These are phyloP conservation scores for Chrysosporium keratinophilum DNA, from an alignment of 2,329 filamentous ascomycete genomes.

Conservation along the genomic window DNA sequence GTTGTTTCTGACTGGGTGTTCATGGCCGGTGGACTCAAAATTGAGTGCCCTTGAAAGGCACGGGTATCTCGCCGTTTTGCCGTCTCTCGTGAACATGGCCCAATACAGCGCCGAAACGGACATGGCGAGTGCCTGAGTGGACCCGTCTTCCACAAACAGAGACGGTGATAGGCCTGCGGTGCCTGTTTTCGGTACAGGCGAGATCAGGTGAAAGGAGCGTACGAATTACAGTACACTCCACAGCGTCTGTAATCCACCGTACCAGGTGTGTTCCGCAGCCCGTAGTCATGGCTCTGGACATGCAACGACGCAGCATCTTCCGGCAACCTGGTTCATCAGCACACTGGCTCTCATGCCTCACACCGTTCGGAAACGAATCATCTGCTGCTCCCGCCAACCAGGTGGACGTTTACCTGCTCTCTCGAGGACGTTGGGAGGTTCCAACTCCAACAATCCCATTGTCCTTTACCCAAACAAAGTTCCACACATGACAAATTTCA, in stretches of 20 bases:
- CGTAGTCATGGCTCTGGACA: background rate
- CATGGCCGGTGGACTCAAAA: conserved; percentile 1
- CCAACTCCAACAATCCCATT: background rate
- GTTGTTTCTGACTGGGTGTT: background rate
- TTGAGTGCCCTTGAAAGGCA: background rate
- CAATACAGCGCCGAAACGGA: background rate
- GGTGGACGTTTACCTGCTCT: background rate
- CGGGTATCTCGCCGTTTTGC: background rate
- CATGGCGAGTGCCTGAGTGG: background rate
- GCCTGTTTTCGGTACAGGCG: background rate
- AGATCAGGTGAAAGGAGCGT: background rate
- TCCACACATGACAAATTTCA: background rate
- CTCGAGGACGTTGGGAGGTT: background rate
- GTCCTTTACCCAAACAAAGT: background rate
- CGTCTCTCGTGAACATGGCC: background rate
- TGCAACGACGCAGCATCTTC: background rate
- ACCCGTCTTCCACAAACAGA: background rate
- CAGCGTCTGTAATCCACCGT: too few relatives aligned
- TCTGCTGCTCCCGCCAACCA: background rate
- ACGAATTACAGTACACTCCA: background rate
- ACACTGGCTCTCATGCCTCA: background rate
- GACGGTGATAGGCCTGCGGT: background rate
- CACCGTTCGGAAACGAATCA: conserved; percentile 4
- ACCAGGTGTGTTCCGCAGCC: too few relatives aligned
- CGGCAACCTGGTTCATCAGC: conserved; percentile 5